Conservation (phyloP, 768 basidiomycete species). For the Auriscalpium vulgare region DNA sequence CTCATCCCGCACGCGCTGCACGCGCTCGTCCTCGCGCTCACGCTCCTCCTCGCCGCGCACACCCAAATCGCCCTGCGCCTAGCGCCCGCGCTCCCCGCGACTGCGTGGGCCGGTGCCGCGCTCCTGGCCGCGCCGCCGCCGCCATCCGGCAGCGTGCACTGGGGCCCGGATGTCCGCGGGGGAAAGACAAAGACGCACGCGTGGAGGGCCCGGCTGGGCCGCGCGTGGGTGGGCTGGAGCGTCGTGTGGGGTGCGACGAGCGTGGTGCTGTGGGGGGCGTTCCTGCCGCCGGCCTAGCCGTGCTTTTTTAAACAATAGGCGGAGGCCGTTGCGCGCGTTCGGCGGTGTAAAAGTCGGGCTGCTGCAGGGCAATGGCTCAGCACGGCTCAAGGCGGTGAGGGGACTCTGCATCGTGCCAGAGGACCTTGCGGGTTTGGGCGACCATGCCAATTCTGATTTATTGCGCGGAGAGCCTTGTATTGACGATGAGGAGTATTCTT, state of each 20-base stretch:
- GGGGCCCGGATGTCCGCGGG: slow-evolving; percentile 46
- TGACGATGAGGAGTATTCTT: too few species aligned
- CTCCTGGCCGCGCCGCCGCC: slow-evolving; percentile 18
- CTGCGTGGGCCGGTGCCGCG: slow-evolving; percentile 74
- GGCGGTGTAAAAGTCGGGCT: too few species aligned
- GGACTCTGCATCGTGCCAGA: too few species aligned
- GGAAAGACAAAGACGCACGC: slow-evolving; percentile 22
- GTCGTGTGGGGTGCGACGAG: slow-evolving; percentile 67
- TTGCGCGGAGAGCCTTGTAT: too few species aligned
- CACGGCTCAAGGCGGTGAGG: too few species aligned
- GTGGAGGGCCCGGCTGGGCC: slow-evolving; percentile 49
- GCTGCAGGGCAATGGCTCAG: too few species aligned
- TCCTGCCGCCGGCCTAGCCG: slow-evolving; percentile 74
- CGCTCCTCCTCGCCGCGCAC: slow-evolving; percentile 29
- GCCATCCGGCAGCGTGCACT: slow-evolving; percentile 39
- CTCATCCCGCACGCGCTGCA: slow-evolving; percentile 4
- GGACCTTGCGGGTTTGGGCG: too few species aligned
- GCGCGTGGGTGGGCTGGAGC: slow-evolving; percentile 71
- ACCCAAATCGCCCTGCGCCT: slow-evolving; percentile 35
- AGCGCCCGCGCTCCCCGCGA: slow-evolving; percentile 84
- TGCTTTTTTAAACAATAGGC: too few species aligned
- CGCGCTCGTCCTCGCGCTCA: not conserved
- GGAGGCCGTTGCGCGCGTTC: too few species aligned
- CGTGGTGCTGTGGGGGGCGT: slow-evolving; percentile 71
- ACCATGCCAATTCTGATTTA: too few species aligned